A percentile compares a stretch with the other conserved stretches of the same genome.
Evolutionary conservation across 305 asterid genomes (phyloP).

Genomic region (Solanum chacoense): DNA sequence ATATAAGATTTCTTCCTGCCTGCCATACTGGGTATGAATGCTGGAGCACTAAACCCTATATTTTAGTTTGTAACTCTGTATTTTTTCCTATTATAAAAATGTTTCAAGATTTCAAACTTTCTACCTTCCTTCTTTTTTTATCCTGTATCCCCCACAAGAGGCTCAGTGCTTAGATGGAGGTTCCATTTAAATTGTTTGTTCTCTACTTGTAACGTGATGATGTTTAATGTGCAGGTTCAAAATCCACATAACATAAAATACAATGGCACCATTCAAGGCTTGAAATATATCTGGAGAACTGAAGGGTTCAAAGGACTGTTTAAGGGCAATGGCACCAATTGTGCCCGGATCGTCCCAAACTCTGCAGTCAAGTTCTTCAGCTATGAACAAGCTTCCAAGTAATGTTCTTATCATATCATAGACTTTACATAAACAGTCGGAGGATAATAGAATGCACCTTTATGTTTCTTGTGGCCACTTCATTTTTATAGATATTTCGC

Average conservation of each 20-base stretch:
- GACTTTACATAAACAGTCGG: neutral
- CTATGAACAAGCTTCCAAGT: constrained; percentile 98
- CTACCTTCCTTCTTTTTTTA: neutral
- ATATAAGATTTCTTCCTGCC: neutral
- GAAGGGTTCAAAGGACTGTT: constrained; percentile 85
- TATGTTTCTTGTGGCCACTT: neutral
- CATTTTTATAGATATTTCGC: neutral
- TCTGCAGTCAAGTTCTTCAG: constrained; percentile 98
- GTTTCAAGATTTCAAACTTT: neutral
- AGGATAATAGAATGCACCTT: neutral
- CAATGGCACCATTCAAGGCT: constrained; percentile 85
- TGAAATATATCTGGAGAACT: constrained; percentile 78
- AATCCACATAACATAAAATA: constrained; percentile 85
- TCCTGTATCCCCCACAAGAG: neutral
- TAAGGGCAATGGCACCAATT: constrained; percentile 93
- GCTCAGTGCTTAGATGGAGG: neutral
- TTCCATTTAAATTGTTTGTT: neutral
- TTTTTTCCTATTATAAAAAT: neutral
- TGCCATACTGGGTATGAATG: neutral
- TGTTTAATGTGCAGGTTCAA: constrained; percentile 57
- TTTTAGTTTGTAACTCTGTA: neutral
- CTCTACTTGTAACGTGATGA: neutral
- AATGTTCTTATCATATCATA: constrained; percentile 12
- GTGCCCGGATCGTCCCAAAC: constrained; percentile 94
- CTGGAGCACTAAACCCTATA: neutral